A percentile compares a stretch with the other conserved stretches of the same genome.
Conservation (phyloP, 108 stramenopile species). For the Stephanodiscus triporus region DNA sequence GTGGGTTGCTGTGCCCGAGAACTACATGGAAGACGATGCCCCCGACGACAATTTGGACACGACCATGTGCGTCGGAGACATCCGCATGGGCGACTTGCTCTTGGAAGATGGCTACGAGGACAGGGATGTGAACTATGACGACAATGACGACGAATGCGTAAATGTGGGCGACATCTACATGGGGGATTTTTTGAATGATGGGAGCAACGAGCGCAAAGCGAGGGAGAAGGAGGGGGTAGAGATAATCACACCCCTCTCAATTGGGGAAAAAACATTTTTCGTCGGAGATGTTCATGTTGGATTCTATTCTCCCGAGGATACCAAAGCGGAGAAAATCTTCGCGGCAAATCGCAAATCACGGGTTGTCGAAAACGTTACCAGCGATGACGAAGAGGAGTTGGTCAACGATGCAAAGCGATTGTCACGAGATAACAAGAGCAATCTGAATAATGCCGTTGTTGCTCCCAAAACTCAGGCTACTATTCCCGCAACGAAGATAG, state of each 20-base stretch:
- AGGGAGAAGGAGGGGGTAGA: neutral
- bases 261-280: constrained; percentile 12
- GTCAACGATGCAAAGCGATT: neutral
- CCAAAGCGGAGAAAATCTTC: neutral
- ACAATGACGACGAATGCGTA: constrained; percentile 21
- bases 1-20: constrained; percentile 38
- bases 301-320: neutral
- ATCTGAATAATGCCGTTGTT: neutral
- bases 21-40: neutral
- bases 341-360: neutral
- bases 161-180: constrained; percentile 33
- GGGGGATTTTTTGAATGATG: constrained; percentile 11
- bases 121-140: constrained; percentile 14
- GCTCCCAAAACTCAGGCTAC: neutral
- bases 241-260: neutral
- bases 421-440: neutral
- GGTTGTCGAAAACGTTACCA: neutral
- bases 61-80: constrained; percentile 9
- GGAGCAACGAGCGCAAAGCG: no score
- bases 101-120: neutral
- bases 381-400: neutral
- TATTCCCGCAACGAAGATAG: neutral
- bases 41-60: constrained; percentile 9
- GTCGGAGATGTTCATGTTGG: constrained; percentile 32
- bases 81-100: constrained; percentile 3